Evolutionary conservation across 108 stramenopile species (phyloP).

Genomic region (Cyclotella choctawhatcheeana): DNA sequence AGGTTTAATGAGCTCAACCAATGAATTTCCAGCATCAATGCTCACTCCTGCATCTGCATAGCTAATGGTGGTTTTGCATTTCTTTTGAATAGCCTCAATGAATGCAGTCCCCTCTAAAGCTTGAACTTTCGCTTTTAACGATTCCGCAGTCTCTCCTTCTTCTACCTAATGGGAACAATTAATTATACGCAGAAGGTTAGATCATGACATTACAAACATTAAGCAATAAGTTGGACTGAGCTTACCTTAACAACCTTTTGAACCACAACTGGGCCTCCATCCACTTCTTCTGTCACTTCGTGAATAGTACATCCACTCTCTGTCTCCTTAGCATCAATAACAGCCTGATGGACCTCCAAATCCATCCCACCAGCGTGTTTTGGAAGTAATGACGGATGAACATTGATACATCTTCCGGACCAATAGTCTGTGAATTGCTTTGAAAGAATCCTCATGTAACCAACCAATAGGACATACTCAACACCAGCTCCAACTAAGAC

Average conservation of each 20-base stretch:
- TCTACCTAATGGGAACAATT: conserved; percentile 54
- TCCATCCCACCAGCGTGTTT: conserved; percentile 99
- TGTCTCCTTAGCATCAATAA: conserved; percentile 90
- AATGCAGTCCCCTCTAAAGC: conserved; percentile 95
- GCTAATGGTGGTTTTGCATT: conserved; percentile 76
- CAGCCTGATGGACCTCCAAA: conserved; percentile 94
- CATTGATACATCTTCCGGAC: conserved; percentile 95
- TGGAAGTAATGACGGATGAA: conserved; percentile 98
- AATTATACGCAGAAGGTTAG: background rate
- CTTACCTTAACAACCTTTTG: conserved; percentile 79
- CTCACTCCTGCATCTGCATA: conserved; percentile 97
- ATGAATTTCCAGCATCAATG: conserved; percentile 96
- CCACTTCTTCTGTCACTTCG: conserved; percentile 96
- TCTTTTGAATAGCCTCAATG: conserved; percentile 90
- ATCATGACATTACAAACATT: background rate
- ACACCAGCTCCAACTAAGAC: conserved; percentile 90
- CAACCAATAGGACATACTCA: conserved; percentile 95
- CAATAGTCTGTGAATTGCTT: conserved; percentile 87
- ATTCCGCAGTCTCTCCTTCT: conserved; percentile 91
- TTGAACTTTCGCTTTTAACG: conserved; percentile 96
- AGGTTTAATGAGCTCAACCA: conserved; percentile 97
- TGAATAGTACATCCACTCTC: conserved; percentile 99
- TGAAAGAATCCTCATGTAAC: conserved; percentile 99
- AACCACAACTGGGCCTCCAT: conserved; percentile 95
- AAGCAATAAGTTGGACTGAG: background rate